Conservation (phyloP, 352 stramenopile species). For the Phytophthora cactorum region DNA sequence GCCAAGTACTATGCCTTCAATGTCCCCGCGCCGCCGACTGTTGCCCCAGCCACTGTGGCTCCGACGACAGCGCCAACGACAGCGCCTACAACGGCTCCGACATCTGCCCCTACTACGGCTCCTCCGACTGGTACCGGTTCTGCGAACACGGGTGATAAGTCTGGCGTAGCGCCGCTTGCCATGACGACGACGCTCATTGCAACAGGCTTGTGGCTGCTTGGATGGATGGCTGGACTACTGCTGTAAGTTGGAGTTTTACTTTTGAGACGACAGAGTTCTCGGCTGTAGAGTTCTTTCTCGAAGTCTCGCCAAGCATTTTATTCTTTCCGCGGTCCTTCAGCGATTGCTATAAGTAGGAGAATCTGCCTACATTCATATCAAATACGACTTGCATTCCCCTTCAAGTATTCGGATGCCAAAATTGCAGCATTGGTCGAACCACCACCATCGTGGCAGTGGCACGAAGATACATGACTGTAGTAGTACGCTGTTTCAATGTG, state of each 20-base stretch:
- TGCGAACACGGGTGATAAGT: not conserved
- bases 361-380: not conserved
- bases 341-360: not conserved
- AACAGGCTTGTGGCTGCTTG: slow-evolving; percentile 1
- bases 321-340: not conserved
- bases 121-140: slow-evolving; percentile 5
- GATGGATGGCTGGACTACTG: not conserved
- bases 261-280: not conserved
- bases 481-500: no score
- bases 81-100: not conserved
- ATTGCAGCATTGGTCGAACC: no score
- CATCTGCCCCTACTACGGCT: not conserved
- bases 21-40: not conserved
- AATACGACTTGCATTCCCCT: slow-evolving; percentile 3
- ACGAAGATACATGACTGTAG: no score
- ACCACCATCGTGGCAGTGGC: no score
- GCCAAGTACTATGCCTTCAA: slow-evolving; percentile 15
- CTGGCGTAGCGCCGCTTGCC: not conserved
- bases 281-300: slow-evolving; percentile 5
- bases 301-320: not conserved
- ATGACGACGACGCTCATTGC: not conserved
- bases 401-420: not conserved
- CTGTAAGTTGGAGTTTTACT: not conserved
- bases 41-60: not conserved
- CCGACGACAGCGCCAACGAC: not conserved